Base-by-base conservation (phyloP, 208 protist species). In the Crithidia bombi region DNA sequence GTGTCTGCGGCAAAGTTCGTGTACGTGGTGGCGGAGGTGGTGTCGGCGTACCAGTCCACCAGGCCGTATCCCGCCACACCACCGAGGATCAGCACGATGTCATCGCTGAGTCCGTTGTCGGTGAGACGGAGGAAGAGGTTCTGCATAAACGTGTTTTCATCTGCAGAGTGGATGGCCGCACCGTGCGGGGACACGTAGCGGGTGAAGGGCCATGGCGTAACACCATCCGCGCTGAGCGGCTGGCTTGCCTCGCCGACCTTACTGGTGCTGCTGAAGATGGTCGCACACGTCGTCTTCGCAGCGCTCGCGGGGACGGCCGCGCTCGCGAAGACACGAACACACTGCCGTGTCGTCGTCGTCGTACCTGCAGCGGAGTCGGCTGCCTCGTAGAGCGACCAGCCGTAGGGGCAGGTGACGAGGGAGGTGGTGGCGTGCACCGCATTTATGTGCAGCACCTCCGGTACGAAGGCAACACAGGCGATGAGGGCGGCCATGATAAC, bases 1-100 rank as follows among this genome's bases (percentile, higher is more conserved):
- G 47, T 68, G 32, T 61, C 64, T 2, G 41, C 46, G 19, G 69
- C 73, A 51, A 86, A 89, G 67, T 86, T 83, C 15, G 67, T 75
- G 75, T 83, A 90, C n/a, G 21, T 4, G 44, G 39, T 23, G 14
- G 36, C 41, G 10, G 3, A 30, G 26, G 28, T 41, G 30, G 28
- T 15, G 44, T 69, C 52, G 5, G 50, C 70, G 54, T 75, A 65
- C 70, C 70, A 75, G n/a, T 58, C 46, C 46, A 75, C 55, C 23
- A 50, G 17, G 46, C 70, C 70, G 39, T 75, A 75, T 11, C 70
- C 63, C 3, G 70, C 70, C 17, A 54, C 55, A 44, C 70, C 70
- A 17, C 70, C 70, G 14, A 75, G 62, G n/a, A 75, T 38, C 15
- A 69, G 44, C 21, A 69, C 49, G 11, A 17, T 39, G 33, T 68